Conservation (phyloP, 1,284 basidiomycete species). For the Irpex lacteus region DNA sequence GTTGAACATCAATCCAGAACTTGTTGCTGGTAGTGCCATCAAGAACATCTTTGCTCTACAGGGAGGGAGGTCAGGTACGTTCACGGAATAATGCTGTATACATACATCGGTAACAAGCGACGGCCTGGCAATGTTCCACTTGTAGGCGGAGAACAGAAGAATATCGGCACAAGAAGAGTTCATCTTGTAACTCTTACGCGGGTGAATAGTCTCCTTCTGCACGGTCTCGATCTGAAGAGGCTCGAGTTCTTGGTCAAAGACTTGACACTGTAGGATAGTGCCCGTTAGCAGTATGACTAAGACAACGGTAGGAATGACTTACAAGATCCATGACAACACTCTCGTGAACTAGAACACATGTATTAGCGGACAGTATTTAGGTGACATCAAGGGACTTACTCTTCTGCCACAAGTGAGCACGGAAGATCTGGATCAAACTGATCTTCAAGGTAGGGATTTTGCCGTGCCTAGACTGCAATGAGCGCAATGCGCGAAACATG, state of each 20-base stretch:
- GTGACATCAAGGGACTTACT: conserved; percentile 46
- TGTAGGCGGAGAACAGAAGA: conserved; percentile 94
- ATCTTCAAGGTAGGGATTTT: conserved; percentile 98
- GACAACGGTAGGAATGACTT: conserved; percentile 29
- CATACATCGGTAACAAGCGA: conserved; percentile 92
- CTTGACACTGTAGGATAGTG: conserved; percentile 69
- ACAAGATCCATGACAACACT: conserved; percentile 96
- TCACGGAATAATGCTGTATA: conserved; percentile 10
- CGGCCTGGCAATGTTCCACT: conserved; percentile 98
- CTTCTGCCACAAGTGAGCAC: conserved; percentile 99
- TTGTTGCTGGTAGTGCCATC: conserved; percentile 98
- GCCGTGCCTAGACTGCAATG: conserved; percentile 70
- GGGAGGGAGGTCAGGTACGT: conserved; percentile 9
- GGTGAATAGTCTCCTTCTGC: conserved; percentile 99
- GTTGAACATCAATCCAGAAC: conserved; percentile 98
- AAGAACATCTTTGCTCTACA: conserved; percentile 86
- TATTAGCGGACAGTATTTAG: conserved; percentile 3
- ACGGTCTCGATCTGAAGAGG: conserved; percentile 99
- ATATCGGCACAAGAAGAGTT: conserved; percentile 98
- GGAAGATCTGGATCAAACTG: conserved; percentile 99
- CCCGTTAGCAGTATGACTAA: background rate
- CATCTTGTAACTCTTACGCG: conserved; percentile 99
- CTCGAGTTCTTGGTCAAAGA: conserved; percentile 98
- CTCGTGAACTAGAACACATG: conserved; percentile 58
- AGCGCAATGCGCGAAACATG: conserved; percentile 12